Percentiles rank a stretch among this genome's conserved stretches.
phyloP scores from a whole-genome alignment of 2,329 filamentous ascomycete genomes.

The Aureobasidium sp. region DNA sequence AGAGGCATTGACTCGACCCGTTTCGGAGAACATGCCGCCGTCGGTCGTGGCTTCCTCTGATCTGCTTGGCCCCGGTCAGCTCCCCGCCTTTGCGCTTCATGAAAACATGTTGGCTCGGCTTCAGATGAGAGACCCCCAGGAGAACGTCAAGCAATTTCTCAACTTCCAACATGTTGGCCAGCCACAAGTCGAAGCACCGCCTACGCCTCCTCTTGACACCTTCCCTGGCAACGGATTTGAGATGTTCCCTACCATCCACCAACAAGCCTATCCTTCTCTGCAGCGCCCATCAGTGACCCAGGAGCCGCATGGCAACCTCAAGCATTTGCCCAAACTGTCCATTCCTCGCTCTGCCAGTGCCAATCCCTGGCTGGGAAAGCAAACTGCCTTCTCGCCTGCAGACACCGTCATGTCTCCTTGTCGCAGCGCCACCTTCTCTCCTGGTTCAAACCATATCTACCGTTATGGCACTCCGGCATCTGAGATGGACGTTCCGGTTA shows the following conservation, averaged over 20 bases:
- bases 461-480: constrained; percentile 82
- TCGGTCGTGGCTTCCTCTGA: constrained; percentile 80
- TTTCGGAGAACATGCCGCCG: constrained; percentile 62
- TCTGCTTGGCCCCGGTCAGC: constrained; percentile 63
- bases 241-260: constrained; percentile 43
- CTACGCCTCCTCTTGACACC: constrained; percentile 52
- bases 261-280: constrained; percentile 28
- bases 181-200: constrained; percentile 48
- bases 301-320: constrained; percentile 44
- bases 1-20: constrained; percentile 47
- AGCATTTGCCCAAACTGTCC: constrained; percentile 48
- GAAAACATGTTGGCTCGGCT: constrained; percentile 65
- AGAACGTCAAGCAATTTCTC: constrained; percentile 88
- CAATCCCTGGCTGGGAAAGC: constrained; percentile 29
- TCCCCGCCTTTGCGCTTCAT: constrained; percentile 61
- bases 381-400: constrained; percentile 19
- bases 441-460: constrained; percentile 51
- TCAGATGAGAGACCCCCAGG: constrained; percentile 71
- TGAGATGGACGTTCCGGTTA: constrained; percentile 81
- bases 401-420: constrained; percentile 35
- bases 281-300: constrained; percentile 35
- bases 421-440: constrained; percentile 41
- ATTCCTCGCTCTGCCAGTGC: constrained; percentile 43
- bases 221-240: constrained; percentile 38
- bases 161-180: constrained; percentile 65